Evolutionary conservation across 2,329 filamentous ascomycete species (phyloP).

Genomic region (Aureobasidium pullulans): DNA sequence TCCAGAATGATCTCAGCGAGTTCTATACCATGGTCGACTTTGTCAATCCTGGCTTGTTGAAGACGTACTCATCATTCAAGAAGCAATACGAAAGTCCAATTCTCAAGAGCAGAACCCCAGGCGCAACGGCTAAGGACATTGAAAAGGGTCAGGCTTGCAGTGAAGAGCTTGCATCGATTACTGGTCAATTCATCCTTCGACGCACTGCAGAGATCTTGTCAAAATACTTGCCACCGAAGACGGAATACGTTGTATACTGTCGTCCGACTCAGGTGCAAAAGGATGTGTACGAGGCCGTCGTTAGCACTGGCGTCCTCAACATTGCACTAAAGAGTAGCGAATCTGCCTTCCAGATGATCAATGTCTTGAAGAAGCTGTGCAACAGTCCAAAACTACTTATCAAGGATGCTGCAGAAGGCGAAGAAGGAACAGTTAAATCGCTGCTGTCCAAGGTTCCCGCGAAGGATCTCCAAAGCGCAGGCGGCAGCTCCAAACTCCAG

Average conservation of each 20-base stretch:
- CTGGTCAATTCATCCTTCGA: slow-evolving; percentile 58
- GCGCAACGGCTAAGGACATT: slow-evolving; percentile 52
- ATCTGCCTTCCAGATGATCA: slow-evolving; percentile 60
- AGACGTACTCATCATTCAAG: slow-evolving; percentile 56
- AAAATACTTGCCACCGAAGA: slow-evolving; percentile 59
- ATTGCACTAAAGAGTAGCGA: slow-evolving; percentile 55
- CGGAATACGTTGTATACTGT: slow-evolving; percentile 61
- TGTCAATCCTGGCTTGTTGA: slow-evolving; percentile 59
- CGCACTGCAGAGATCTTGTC: slow-evolving; percentile 59
- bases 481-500: slow-evolving; percentile 58
- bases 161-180: slow-evolving; percentile 54
- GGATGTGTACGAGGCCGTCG: slow-evolving; percentile 54
- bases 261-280: slow-evolving; percentile 54
- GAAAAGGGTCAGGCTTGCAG: slow-evolving; percentile 57
- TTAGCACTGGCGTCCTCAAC: slow-evolving; percentile 58
- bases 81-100: slow-evolving; percentile 59
- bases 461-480: slow-evolving; percentile 48
- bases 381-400: slow-evolving; percentile 60
- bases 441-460: slow-evolving; percentile 45
- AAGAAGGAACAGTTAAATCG: slow-evolving; percentile 32
- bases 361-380: slow-evolving; percentile 65
- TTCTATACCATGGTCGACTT: slow-evolving; percentile 63
- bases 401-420: slow-evolving; percentile 32
- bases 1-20: slow-evolving; percentile 61
- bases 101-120: slow-evolving; percentile 55